phyloP scores from a whole-genome alignment of 2,329 filamentous ascomycete species.

The Fusarium multiceps region DNA sequence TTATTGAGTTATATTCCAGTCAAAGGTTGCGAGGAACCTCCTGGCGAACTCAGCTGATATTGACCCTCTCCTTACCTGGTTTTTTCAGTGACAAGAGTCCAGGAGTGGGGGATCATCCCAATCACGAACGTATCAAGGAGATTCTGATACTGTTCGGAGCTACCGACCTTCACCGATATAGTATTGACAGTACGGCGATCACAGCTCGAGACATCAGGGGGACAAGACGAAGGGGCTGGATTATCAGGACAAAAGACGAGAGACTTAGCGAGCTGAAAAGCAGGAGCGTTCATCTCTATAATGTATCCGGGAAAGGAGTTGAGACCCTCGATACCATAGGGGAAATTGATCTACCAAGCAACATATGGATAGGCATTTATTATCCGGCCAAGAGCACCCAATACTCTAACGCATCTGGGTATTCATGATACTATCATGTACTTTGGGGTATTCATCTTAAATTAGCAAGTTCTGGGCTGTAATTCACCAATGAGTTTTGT shows the following conservation, averaged over 20 bases:
- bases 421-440: conserved; percentile 71
- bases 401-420: conserved; percentile 65
- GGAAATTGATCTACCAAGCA: conserved; percentile 83
- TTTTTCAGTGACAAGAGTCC: conserved; percentile 59
- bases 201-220: conserved; percentile 82
- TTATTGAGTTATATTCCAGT: conserved; percentile 59
- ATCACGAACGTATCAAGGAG: conserved; percentile 79
- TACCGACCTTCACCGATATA: conserved; percentile 73
- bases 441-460: conserved; percentile 71
- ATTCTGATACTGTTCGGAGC: conserved; percentile 76
- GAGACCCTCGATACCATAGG: conserved; percentile 80
- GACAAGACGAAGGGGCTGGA: conserved; percentile 81
- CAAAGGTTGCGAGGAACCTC: conserved; percentile 81
- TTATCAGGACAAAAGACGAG: conserved; percentile 80
- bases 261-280: conserved; percentile 77
- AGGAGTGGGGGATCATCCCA: conserved; percentile 80
- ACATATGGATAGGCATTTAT: conserved; percentile 88
- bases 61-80: conserved; percentile 66
- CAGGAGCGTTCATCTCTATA: conserved; percentile 75
- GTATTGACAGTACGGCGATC: conserved; percentile 73
- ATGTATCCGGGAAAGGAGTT: conserved; percentile 83
- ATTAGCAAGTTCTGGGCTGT: conserved; percentile 70
- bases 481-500: conserved; percentile 82
- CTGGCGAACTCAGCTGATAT: conserved; percentile 73
- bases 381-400: conserved; percentile 75